Percentiles rank a stretch among this genome's conserved stretches.
Evolutionary conservation across 2,329 filamentous ascomycete genomes (phyloP).

Genomic region (Diaporthe humulicola): DNA sequence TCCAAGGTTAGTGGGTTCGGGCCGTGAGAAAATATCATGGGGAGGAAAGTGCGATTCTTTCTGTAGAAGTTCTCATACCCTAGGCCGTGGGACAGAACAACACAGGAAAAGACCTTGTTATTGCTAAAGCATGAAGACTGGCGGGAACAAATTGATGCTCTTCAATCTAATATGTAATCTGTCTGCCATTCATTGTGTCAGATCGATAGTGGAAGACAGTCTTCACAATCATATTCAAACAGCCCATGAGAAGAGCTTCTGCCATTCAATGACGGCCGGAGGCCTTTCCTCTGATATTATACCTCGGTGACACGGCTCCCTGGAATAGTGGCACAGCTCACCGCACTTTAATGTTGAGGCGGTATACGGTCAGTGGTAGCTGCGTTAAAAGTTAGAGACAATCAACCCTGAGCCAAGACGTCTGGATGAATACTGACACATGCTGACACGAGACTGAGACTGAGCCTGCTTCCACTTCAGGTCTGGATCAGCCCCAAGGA

Average conservation of each 20-base stretch:
- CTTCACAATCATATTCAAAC: too few species aligned
- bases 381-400: neutral
- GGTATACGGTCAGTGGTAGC: neutral
- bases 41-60: too few species aligned
- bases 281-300: too few species aligned
- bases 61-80: too few species aligned
- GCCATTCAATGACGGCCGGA: too few species aligned
- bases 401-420: too few species aligned
- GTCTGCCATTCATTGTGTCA: neutral
- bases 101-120: neutral
- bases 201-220: too few species aligned
- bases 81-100: neutral
- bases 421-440: neutral
- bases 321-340: neutral
- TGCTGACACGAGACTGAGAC: constrained; percentile 8
- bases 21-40: too few species aligned
- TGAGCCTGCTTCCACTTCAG: constrained; percentile 12
- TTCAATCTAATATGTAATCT: neutral
- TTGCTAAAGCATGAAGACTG: neutral
- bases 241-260: too few species aligned
- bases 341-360: neutral
- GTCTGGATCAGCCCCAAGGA: constrained; percentile 11
- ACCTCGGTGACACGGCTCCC: too few species aligned
- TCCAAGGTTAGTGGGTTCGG: too few species aligned
- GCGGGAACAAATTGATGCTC: neutral